Conservation (phyloP, 305 asterid species). For the Ajuga reptans region DNA sequence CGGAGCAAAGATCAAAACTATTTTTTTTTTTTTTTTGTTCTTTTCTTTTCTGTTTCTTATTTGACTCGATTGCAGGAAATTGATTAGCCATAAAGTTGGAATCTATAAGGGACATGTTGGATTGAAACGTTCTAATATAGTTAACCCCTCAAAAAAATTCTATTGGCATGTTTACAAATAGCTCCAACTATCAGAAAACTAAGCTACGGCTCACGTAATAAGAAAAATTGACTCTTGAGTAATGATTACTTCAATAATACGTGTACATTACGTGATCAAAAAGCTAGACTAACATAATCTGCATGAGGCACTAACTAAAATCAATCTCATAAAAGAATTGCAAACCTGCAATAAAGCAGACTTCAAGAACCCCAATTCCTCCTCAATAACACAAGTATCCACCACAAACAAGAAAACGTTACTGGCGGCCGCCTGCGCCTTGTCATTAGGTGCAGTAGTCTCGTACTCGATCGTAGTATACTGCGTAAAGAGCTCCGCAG, state of each 20-base stretch:
- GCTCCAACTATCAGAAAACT: slow-evolving; percentile 3
- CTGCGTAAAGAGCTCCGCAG: slow-evolving; percentile 95
- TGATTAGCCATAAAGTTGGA: neutral
- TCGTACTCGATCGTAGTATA: slow-evolving; percentile 86
- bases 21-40: neutral
- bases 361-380: slow-evolving; percentile 77
- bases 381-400: slow-evolving; percentile 88
- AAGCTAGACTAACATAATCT: neutral
- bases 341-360: slow-evolving; percentile 59
- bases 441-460: slow-evolving; percentile 33
- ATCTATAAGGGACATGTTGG: neutral
- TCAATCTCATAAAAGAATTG: neutral
- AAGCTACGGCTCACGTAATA: neutral
- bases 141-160: neutral
- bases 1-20: neutral
- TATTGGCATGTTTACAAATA: neutral
- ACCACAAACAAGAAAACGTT: slow-evolving; percentile 72
- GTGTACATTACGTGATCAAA: neutral
- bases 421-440: slow-evolving; percentile 32
- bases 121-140: neutral
- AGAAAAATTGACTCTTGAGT: slow-evolving; percentile 9
- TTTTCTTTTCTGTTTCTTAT: neutral
- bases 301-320: slow-evolving; percentile 9
- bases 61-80: neutral
- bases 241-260: neutral